Base-by-base conservation (phyloP, 495 filamentous ascomycete genomes). In the Collariella sp. region DNA sequence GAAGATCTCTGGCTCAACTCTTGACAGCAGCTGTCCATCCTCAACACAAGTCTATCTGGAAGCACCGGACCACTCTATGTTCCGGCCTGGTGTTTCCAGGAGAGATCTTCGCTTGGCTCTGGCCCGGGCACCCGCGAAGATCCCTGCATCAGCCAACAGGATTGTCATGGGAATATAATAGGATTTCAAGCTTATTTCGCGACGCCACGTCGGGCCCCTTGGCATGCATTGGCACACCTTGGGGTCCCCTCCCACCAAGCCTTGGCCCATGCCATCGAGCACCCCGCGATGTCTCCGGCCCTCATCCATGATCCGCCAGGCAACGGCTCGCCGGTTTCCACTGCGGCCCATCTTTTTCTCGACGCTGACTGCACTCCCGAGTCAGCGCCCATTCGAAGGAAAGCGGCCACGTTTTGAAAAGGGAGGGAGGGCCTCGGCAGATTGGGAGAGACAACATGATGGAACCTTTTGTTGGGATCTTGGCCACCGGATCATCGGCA, bases 111-210 rank as follows among this genome's bases (percentile, higher is more conserved):
- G n/a, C 47, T 52, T 52, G 52, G 57, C 46, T 34, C 1, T 38
- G 41, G n/a, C 23, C 50, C 11, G 38, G 35, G 44, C 20, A 24
- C 33, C 33, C 20, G n/a, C 51, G 19, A 46, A 19, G 46, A 62
- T 35, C 60, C 60, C 44, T 61, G 60, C 51, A 58, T 48, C 48
- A 12, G 42, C 52, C 41, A 50, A 47, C 56, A 56, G 58, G 50
- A 52, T 62, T 64, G 61, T 48, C 55, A 66, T 62, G 59, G 66
- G 36, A 64, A 62, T 59, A 50, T 47, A 57, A 55, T 55, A 55
- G 58, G 46, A 64, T 61, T 62, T 62, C 65, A 66, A 68, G 63
- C 65, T 68, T 68, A 66, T 64, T 66, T 64, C 55, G 47, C 61
- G 43, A 48, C 54, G 56, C 54, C 53, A 44, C 43, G 46, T 40